Evolutionary conservation across 495 filamentous ascomycete genomes (phyloP), one percentile per base, ranked within the genome.

Genomic region (Aspergillus haitiensis): DNA sequence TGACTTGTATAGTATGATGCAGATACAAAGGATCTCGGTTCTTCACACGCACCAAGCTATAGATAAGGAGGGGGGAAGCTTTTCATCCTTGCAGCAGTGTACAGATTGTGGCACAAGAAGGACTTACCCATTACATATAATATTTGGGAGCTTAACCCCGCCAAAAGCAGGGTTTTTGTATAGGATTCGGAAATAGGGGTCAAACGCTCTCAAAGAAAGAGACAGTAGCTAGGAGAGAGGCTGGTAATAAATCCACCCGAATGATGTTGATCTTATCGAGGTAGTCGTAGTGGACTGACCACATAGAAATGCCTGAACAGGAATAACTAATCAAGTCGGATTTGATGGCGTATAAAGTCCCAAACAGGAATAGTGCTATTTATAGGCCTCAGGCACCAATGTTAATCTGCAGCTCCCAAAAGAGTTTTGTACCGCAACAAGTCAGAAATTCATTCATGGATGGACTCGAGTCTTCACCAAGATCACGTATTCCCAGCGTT

Each of bases 371-470:
- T 59, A 59, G 56, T 18, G 56, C 21, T 11, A 5, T 10, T 21
- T 32, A 7, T 15, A 4, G 47, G 56, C 48, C 56, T 59, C 46
- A 59, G 56, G 48, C 56, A 59, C 36, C 16, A 45, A 32, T 9
- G 40, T 47, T 56, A 34, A 34, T 56, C 53, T 11, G 53, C 53
- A 56, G 53, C 53, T 56, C 53, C 53, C 44, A 47, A n/a, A 27
- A 27, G 21, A 27, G 37, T 10, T 40, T 40, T 40, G 37, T 40
- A 40, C 37, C 11, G 37, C 37, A 47, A 47, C 12, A 16, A 47
- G 44, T 47, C 15, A 16, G 9, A 47, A 16, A 16, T 47, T 18
- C 12, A 16, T 47, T 21, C 44, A 47, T 47, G 44, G 44, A 21
- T 21, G 21, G 21, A 27, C 21, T 27, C 10, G n/a, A 47, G 7